Evolutionary conservation across 2,329 filamentous ascomycete species (phyloP).

Genomic region (Colletotrichum navitas): DNA sequence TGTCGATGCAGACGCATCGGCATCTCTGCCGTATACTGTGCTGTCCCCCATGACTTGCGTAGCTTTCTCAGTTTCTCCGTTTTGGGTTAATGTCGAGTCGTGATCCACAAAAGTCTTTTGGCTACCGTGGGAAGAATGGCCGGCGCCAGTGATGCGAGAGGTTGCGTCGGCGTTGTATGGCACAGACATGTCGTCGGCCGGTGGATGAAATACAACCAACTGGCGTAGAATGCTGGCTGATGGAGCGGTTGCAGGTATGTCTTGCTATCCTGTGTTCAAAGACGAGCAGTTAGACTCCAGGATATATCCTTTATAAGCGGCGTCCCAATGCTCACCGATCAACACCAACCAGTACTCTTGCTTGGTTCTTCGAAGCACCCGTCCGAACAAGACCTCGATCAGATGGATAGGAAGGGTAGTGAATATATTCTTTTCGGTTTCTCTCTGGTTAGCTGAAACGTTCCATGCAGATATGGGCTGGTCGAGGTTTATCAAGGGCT

Average conservation of each 20-base stretch:
- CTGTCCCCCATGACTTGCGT: conserved; percentile 3
- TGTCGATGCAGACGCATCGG: conserved; percentile 27
- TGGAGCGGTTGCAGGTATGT: conserved; percentile 32
- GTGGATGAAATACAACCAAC: neutral
- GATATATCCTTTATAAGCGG: neutral
- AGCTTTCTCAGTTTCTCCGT: neutral
- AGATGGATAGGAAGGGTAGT: neutral
- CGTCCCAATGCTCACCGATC: conserved; percentile 11
- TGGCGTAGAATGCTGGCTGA: conserved; percentile 19
- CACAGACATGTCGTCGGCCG: conserved; percentile 23
- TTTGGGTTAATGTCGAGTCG: conserved; percentile 4
- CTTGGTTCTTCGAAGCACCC: conserved; percentile 5
- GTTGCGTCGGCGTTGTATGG: conserved; percentile 26
- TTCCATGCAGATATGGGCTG: conserved; percentile 12
- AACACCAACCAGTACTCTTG: conserved; percentile 37
- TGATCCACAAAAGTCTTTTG: conserved; percentile 40
- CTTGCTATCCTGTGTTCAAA: conserved; percentile 27
- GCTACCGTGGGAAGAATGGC: conserved; percentile 32
- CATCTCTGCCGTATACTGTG: conserved; percentile 5
- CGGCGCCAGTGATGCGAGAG: neutral
- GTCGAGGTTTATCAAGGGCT: conserved; percentile 33
- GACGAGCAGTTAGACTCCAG: neutral
- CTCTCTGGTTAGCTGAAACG: neutral
- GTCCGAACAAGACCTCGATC: neutral
- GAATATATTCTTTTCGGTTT: neutral